Evolutionary conservation across 257 asterid species (phyloP).

Genomic region (Fraxinus quadrangulata): DNA sequence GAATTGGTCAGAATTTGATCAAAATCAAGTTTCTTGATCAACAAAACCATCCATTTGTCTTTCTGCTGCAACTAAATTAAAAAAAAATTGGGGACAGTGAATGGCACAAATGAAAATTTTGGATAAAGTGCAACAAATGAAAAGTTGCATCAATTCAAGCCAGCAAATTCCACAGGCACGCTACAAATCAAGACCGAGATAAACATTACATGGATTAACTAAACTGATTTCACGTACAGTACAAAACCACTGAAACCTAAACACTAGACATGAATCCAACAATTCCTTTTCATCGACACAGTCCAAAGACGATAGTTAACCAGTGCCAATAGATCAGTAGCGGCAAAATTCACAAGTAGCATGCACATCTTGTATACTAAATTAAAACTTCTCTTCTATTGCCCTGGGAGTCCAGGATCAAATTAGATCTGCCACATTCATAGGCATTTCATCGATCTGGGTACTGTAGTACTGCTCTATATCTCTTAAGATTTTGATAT

Average conservation of each 20-base stretch:
- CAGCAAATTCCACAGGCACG: neutral
- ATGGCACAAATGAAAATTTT: too few relatives aligned
- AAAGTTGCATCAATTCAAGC: neutral
- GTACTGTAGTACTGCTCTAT: slow-evolving; percentile 96
- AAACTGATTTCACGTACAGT: neutral
- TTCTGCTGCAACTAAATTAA: too few relatives aligned
- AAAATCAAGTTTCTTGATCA: too few relatives aligned
- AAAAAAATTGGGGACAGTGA: too few relatives aligned
- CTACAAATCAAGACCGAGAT: neutral
- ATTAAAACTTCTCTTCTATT: neutral
- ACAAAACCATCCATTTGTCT: too few relatives aligned
- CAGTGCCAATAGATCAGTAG: neutral
- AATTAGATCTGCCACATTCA: slow-evolving; percentile 95
- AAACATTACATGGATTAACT: neutral
- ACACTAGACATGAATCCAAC: neutral
- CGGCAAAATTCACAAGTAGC: neutral
- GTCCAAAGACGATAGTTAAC: neutral
- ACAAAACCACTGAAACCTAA: neutral
- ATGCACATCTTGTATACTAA: neutral
- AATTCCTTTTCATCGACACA: neutral
- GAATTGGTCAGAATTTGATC: too few relatives aligned
- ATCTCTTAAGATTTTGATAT: slow-evolving; percentile 88
- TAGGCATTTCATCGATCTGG: slow-evolving; percentile 97
- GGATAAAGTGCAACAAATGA: too few relatives aligned
- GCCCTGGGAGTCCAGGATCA: slow-evolving; percentile 15